Base-by-base conservation (phyloP, 73 alveolate species). In the Blepharisma stoltei region DNA sequence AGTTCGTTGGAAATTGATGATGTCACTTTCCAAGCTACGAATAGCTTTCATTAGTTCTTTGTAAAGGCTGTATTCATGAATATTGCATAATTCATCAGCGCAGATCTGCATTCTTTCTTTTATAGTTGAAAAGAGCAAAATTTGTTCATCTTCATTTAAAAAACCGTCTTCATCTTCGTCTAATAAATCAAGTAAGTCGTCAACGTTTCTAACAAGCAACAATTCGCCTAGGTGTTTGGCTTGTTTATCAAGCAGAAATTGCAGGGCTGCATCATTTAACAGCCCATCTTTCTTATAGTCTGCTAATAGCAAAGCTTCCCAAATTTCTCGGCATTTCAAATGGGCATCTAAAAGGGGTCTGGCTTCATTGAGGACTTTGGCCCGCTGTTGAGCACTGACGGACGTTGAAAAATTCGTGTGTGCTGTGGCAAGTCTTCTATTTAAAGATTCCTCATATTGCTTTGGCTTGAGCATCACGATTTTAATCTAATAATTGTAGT, bases 271-370 rank as follows among this genome's bases (percentile, higher is more conserved):
- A 77, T 92, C 97, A 55, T 92, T 92, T 60, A 92, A 79, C 5
- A 88, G 78, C 32, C 97, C 97, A 55, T 92, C 97, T 43, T 92
- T 92, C 32, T 95, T 83, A 54, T 85, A 92, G 78, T 92, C 97
- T 5, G 97, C 96, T 43, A 84, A 70, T 25, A 93, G 70, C 79
- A 89, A 86, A 48, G 93, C 94, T 53, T 88, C 84, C 97, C 97
- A 91, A 25, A 91, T 77, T 27, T 91, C 97, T 55, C 88, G 88
- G 83, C 94, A 91, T 44, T 86, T 77, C 78, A 67, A 66, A 21
- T 95, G 94, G 6, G 93, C 89, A 6, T 93, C 97, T 23, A 90
- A 18, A 50, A 50, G 65, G 21, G 52, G 20, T 6, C 46, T 41
- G 23, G 70, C 44, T 6, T 70, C 77, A 81, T 81, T 81, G 66